Percentiles rank a stretch among this genome's conserved stretches.
phyloP scores from a whole-genome alignment of 2,329 filamentous ascomycete species.

The Botrytis byssoidea region DNA sequence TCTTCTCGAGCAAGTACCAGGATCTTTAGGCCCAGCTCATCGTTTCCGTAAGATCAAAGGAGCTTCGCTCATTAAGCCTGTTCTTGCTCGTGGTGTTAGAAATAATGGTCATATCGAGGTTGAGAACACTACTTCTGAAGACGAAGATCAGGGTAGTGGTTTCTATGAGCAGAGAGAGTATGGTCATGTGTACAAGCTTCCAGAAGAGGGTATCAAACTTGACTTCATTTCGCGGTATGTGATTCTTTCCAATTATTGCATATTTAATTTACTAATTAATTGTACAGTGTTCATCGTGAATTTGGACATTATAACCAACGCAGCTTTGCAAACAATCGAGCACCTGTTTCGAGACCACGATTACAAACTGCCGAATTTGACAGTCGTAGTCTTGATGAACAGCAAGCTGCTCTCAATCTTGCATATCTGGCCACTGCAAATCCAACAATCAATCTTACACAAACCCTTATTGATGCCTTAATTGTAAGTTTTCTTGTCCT shows the following conservation, averaged over 20 bases:
- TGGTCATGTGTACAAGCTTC: constrained; percentile 64
- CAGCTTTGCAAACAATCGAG: constrained; percentile 6
- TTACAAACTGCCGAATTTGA: constrained; percentile 24
- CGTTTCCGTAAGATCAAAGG: constrained; percentile 61
- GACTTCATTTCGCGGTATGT: constrained; percentile 69
- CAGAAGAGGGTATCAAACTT: constrained; percentile 62
- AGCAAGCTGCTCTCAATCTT: constrained; percentile 66
- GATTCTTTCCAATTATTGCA: not conserved
- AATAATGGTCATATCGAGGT: constrained; percentile 74
- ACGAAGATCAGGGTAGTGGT: constrained; percentile 46
- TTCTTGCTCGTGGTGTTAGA: constrained; percentile 60
- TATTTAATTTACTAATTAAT: not conserved
- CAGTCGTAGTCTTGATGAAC: constrained; percentile 49
- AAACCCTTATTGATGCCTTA: constrained; percentile 56
- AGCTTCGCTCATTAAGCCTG: constrained; percentile 51
- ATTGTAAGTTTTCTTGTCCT: constrained; percentile 52
- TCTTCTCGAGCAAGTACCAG: constrained; percentile 60
- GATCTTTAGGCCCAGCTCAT: constrained; percentile 57
- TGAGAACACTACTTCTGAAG: constrained; percentile 57
- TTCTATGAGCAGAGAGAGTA: constrained; percentile 60
- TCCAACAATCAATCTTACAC: constrained; percentile 44
- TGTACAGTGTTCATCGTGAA: constrained; percentile 23
- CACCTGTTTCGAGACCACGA: constrained; percentile 23
- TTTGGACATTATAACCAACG: constrained; percentile 23
- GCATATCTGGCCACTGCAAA: constrained; percentile 54